Evolutionary conservation across 441 rosid genomes (phyloP), one percentile per base, ranked within the genome.

Genomic region (Metrosideros polymorpha): DNA sequence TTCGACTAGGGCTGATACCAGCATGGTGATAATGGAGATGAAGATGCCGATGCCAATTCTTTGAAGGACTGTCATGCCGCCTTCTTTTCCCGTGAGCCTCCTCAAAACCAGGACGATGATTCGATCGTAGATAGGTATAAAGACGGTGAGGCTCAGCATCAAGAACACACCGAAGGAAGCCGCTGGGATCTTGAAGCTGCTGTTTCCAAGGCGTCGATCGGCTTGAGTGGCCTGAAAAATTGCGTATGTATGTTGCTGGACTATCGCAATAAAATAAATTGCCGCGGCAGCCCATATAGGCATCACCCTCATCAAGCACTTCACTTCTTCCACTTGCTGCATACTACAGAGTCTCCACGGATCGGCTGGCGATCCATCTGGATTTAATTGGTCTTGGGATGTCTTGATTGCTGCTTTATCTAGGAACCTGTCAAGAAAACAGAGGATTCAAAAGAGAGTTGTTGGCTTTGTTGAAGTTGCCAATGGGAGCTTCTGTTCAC

Each of bases 321-420:
- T 96, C 83, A 91, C 90, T 91, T 95, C 98, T 91, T 96, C 98
- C 52, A 95, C 96, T 91, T 96, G 97, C 92, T 95, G 98, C 93
- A 95, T 84, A 32, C 94, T 94, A 89, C 95, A 95, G 3, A 95
- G 95, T 83, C 89, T 91, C 98, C 98, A 95, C 0, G 94, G 96
- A 86, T 95, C 79, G 24, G 89, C 91, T 22, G 98, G 91, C 27
- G 95, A 95, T 54, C 98, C 98, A 87, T 93, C 96, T 2, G 90
- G 85, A 32, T 92, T 91, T 84, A 91, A 82, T 87, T 89, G 76
- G 89, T 95, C 98, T 13, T 92, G 85, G 0, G 90, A 91, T 32
- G 95, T 89, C 86, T 75, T 43, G 53, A 95, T 91, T 24, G 98
- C 98, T 5, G 98, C 98, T 86, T 94, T 96, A 84, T 96, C 94